Percentiles rank a stretch among this genome's conserved stretches.
Conservation (phyloP, 257 asterid genomes). For the Solanum ahanhuiri region DNA sequence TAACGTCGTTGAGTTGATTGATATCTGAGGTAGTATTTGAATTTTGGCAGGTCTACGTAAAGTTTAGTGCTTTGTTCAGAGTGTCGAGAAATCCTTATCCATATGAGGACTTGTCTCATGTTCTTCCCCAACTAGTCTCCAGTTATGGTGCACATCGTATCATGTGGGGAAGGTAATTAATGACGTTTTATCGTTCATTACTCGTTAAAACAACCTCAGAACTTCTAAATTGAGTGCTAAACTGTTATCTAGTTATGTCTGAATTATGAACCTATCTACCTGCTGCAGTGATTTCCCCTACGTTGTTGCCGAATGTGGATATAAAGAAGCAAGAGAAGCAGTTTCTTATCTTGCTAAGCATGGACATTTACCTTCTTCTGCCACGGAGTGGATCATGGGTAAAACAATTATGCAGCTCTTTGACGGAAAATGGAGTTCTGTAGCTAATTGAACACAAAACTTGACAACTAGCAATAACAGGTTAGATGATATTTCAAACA, state of each 20-base stretch:
- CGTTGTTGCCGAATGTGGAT: slow-evolving; percentile 64
- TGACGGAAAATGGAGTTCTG: slow-evolving; percentile 19
- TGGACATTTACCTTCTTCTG: slow-evolving; percentile 34
- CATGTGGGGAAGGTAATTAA: slow-evolving; percentile 90
- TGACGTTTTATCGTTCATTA: not conserved
- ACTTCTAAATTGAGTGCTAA: not conserved
- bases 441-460: not conserved
- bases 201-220: not conserved
- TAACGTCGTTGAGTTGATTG: not conserved
- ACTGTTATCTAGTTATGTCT: not conserved
- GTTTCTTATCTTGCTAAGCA: slow-evolving; percentile 26
- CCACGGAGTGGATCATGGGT: slow-evolving; percentile 68
- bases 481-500: not conserved
- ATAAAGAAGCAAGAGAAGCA: slow-evolving; percentile 68
- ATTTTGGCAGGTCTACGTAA: slow-evolving; percentile 49
- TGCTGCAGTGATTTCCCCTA: slow-evolving; percentile 70
- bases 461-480: not conserved
- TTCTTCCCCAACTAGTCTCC: slow-evolving; percentile 40
- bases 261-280: not conserved
- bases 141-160: slow-evolving; percentile 65
- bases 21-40: not conserved
- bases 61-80: slow-evolving; percentile 70
- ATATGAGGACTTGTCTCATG: slow-evolving; percentile 39
- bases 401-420: slow-evolving; percentile 44
- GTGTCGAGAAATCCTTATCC: slow-evolving; percentile 60